Base-by-base conservation (phyloP, 257 asterid species). In the Phtheirospermum japonicum region DNA sequence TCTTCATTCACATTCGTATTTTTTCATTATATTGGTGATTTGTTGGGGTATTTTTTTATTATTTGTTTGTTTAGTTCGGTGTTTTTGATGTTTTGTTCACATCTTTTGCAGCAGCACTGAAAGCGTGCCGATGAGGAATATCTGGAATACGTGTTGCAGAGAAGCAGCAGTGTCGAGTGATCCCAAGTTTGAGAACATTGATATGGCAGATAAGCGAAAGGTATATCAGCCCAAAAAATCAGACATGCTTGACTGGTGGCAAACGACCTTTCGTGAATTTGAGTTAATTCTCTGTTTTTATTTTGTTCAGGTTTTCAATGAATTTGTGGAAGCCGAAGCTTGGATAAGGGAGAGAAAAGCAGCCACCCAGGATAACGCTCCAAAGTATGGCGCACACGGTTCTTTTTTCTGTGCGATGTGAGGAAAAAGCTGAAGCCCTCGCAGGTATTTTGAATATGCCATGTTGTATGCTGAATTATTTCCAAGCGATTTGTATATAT, bases 331-430 rank as follows among this genome's bases (percentile, higher is more conserved):
- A 74, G 95, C 95, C 11, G 99, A 92, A 66, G 94, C 79, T 49
- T 92, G 99, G 99, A 59, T 83, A 60, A 86, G 91, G 64, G 95
- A 92, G 84, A 88, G n/a, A 77, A 69, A 81, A 57, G 70, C 93
- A 80, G 68, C 96, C n/a, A n/a, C 74, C 49, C 97, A 92, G 67
- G 99, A 89, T 67, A n/a, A 48, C 80, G 5, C 96, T 61, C 95
- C 96, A 0, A 92, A 83, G 72, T 63, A 82, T 54, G 88, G 85
- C 9, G 71, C 68, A 7, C 99, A n/a, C 99, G 43, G 83, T 75
- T 67, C 88, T 92, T 13, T 63, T 86, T 72, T 79, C 82, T 4
- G 88, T 83, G n/a, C 18, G 97, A 92, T 56, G 75, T 85, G 66
- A 79, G 76, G 73, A 74, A 79, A 93, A 86, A 68, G 89, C 86